These are phyloP conservation scores for Alternaria solani DNA, from an alignment of 2,329 filamentous ascomycete species.

Conservation along the genomic window DNA sequence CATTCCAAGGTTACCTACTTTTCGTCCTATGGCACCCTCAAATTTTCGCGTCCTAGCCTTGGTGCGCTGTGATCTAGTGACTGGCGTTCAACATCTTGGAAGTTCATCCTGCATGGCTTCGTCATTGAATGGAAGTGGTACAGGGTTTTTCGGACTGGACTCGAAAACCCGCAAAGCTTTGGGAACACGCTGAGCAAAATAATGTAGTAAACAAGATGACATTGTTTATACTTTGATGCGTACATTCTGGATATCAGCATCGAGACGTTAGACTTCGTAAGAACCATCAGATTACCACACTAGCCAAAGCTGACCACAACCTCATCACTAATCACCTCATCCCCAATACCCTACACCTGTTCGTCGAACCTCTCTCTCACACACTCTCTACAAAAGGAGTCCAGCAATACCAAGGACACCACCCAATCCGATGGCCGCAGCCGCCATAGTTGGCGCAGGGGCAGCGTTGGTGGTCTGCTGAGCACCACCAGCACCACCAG, in stretches of 20 bases:
- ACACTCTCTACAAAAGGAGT: background rate
- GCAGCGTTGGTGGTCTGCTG: conserved; percentile 1
- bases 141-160: background rate
- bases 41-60: background rate
- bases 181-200: background rate
- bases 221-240: background rate
- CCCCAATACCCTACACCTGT: no score
- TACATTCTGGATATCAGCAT: background rate
- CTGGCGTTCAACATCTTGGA: background rate
- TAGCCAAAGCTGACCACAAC: background rate
- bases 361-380: background rate
- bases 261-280: background rate
- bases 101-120: background rate
- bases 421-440: background rate
- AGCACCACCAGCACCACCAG: background rate
- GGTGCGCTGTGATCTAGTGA: background rate
- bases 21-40: background rate
- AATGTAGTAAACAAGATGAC: background rate
- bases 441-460: background rate
- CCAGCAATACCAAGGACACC: conserved; percentile 4
- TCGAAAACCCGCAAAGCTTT: background rate
- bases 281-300: background rate
- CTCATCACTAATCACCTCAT: background rate
- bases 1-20: background rate
- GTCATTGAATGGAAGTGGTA: background rate